Conservation (phyloP, 1,284 basidiomycete genomes). For the Cutaneotrichosporon mucoides region DNA sequence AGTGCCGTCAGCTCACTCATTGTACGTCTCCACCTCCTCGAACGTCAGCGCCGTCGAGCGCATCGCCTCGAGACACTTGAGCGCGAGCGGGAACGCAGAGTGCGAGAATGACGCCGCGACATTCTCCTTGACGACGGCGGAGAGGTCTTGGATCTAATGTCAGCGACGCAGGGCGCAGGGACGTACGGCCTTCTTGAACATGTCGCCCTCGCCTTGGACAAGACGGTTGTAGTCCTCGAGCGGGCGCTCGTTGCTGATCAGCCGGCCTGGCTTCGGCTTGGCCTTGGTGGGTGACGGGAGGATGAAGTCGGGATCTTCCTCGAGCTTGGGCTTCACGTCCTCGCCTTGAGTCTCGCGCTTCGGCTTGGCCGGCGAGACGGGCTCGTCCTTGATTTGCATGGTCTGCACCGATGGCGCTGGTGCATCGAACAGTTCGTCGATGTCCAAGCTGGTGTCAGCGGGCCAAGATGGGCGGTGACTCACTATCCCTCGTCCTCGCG, state of each 20-base stretch:
- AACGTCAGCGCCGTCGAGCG: slow-evolving; percentile 59
- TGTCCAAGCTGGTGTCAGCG: slow-evolving; percentile 37
- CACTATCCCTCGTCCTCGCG: slow-evolving; percentile 42
- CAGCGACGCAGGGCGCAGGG: background rate
- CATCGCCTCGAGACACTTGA: slow-evolving; percentile 66
- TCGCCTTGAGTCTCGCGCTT: slow-evolving; percentile 20
- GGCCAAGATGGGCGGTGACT: slow-evolving; percentile 9
- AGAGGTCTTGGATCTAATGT: slow-evolving; percentile 58
- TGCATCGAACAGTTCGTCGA: slow-evolving; percentile 42
- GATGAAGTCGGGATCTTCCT: slow-evolving; percentile 46
- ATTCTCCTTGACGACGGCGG: slow-evolving; percentile 64
- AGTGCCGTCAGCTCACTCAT: slow-evolving; percentile 27
- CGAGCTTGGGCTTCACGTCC: slow-evolving; percentile 55
- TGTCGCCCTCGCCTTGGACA: slow-evolving; percentile 61
- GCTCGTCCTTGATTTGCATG: slow-evolving; percentile 12
- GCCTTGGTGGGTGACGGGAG: slow-evolving; percentile 26
- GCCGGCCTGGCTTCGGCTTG: slow-evolving; percentile 33
- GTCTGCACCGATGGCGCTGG: background rate
- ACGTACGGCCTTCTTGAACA: slow-evolving; percentile 72
- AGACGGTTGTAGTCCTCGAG: slow-evolving; percentile 70
- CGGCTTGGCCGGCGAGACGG: slow-evolving; percentile 51
- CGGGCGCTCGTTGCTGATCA: slow-evolving; percentile 66
- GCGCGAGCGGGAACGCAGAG: slow-evolving; percentile 62
- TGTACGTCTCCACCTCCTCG: slow-evolving; percentile 48
- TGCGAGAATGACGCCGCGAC: slow-evolving; percentile 64